Conservation (phyloP, 2,329 filamentous ascomycete genomes). For the Reticulascus tulasneorum region DNA sequence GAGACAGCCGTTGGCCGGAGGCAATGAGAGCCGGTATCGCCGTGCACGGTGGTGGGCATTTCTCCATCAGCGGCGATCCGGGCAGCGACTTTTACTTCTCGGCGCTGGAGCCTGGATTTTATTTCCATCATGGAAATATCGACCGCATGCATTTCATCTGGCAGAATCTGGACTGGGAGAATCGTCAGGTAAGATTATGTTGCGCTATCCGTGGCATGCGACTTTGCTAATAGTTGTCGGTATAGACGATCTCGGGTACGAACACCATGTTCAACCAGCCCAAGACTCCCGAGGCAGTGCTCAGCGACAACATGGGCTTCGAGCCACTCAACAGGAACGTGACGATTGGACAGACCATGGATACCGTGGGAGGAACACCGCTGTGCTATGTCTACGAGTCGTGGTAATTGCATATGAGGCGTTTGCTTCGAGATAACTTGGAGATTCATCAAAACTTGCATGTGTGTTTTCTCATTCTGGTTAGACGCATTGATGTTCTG, state of each 20-base stretch:
- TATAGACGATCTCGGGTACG: conserved; percentile 31
- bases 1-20: conserved; percentile 22
- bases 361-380: conserved; percentile 32
- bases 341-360: conserved; percentile 29
- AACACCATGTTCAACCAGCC: conserved; percentile 37
- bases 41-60: conserved; percentile 36
- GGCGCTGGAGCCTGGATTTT: neutral
- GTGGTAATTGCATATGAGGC: too few species aligned
- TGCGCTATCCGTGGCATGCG: neutral
- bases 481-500: too few species aligned
- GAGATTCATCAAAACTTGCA: too few species aligned
- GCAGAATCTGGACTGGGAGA: conserved; percentile 39
- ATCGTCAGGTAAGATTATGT: conserved; percentile 18
- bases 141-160: conserved; percentile 44
- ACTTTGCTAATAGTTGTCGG: neutral
- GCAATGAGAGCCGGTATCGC: conserved; percentile 20
- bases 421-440: too few species aligned
- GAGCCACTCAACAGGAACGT: conserved; percentile 27
- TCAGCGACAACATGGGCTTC: conserved; percentile 31
- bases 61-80: conserved; percentile 25
- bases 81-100: neutral
- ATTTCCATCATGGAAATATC: conserved; percentile 23
- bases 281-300: conserved; percentile 34
- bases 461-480: too few species aligned
- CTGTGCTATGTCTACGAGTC: conserved; percentile 39